Conservation (phyloP, 192 early-diverging fungal species). For the Coemansia sp. region DNA sequence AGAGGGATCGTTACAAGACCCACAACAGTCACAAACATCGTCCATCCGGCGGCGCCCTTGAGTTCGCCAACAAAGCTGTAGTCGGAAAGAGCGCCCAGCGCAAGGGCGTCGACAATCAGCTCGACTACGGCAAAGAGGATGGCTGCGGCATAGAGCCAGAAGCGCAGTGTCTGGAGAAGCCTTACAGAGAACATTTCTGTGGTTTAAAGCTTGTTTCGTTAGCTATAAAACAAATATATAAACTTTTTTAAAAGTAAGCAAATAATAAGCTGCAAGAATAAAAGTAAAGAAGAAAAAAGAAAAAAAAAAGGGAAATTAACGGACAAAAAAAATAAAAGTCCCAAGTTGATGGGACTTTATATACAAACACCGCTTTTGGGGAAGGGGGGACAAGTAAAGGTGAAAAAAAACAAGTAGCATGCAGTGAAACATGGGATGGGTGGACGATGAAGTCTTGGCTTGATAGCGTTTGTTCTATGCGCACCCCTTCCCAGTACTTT, state of each 20-base stretch:
- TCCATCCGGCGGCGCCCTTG: conserved; percentile 41
- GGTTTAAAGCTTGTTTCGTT: not conserved
- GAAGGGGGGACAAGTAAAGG: not conserved
- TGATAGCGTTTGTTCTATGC: no score
- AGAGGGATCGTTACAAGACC: conserved; percentile 29
- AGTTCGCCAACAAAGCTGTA: not conserved
- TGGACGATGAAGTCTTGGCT: no score
- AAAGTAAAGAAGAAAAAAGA: not conserved
- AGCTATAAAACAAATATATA: conserved; percentile 3
- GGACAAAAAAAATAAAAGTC: conserved; percentile 1
- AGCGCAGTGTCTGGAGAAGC: conserved; percentile 28
- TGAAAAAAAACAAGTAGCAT: no score
- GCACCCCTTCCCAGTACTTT: no score
- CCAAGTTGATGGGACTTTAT: not conserved
- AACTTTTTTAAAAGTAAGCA: not conserved
- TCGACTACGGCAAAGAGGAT: conserved; percentile 34
- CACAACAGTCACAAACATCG: conserved; percentile 47
- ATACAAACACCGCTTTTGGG: conserved; percentile 1
- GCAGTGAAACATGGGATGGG: no score
- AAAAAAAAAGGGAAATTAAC: not conserved
- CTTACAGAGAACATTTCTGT: conserved; percentile 6
- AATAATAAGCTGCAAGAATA: no score
- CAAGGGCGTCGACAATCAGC: conserved; percentile 44
- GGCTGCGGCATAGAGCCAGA: conserved; percentile 30
- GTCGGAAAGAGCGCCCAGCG: conserved; percentile 26